Conservation (phyloP, 257 asterid species). For the Knoxia roxburghii region DNA sequence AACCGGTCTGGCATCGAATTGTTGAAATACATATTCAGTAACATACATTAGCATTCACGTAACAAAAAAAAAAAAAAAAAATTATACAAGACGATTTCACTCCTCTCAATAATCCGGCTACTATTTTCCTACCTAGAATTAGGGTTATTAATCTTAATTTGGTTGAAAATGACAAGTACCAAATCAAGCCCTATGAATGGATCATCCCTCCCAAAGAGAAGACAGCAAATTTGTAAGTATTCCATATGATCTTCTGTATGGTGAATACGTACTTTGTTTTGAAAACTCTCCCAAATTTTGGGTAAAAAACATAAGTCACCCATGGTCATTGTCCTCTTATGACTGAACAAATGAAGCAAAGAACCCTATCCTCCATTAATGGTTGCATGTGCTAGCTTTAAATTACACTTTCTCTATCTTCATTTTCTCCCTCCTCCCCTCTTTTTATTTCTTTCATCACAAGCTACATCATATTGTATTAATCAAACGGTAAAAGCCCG, state of each 20-base stretch:
- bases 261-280: too few species aligned
- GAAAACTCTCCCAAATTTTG: slow-evolving; percentile 19
- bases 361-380: slow-evolving; percentile 48
- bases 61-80: too few species aligned
- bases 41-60: too few species aligned
- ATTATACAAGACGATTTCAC: too few species aligned
- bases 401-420: slow-evolving; percentile 29
- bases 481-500: too few species aligned
- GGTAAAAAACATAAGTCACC: slow-evolving; percentile 47
- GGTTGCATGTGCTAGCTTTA: slow-evolving; percentile 62
- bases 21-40: too few species aligned
- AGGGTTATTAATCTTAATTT: too few species aligned
- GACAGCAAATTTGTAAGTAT: slow-evolving; percentile 21
- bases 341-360: slow-evolving; percentile 48
- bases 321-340: slow-evolving; percentile 37
- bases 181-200: slow-evolving; percentile 14
- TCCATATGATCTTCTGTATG: neutral
- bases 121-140: too few species aligned
- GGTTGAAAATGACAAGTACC: slow-evolving; percentile 26
- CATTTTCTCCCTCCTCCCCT: slow-evolving; percentile 10
- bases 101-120: too few species aligned
- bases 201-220: slow-evolving; percentile 15
- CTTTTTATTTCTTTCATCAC: slow-evolving; percentile 27
- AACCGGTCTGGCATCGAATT: too few species aligned
- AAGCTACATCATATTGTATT: slow-evolving; percentile 19